Base-by-base conservation (phyloP, 495 filamentous ascomycete species). In the Lasiosphaeriaceae sp. region DNA sequence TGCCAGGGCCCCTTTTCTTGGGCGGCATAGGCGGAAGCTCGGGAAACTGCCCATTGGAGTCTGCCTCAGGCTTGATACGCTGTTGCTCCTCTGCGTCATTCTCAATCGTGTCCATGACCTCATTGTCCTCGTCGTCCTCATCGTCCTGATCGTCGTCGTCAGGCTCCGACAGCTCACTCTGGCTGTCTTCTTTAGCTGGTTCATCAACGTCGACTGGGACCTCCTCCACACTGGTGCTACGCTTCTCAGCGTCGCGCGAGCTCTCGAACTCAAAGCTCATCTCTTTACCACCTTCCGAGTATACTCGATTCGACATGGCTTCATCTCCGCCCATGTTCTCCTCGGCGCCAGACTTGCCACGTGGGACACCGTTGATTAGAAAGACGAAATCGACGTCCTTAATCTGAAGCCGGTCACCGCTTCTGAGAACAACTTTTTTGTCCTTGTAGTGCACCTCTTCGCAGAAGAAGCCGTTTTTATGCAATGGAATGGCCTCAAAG, bases 401-500 rank as follows among this genome's bases (percentile, higher is more conserved):
- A 64, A 96, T 89, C 64, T 90, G 86, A 35, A 96, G 85, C 17
- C 77, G 77, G 63, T 86, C 86, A 41, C 88, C 87, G 62, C 88
- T 88, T 49, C 84, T 79, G 49, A 96, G 72, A 9, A 83, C 80
- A 20, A 88, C 80, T 17, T 83, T 74, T 35, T 84, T 78, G 39
- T 86, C 83, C 16, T 78, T 75, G 62, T 86, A 78, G 69, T 84
- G 87, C 50, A 85, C 80, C 34, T 88, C 88, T 50, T 96, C 87
- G 47, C 90, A 83, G 58, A 93, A 96, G 31, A 89, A 86, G 29
- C 91, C 91, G 66, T 96, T 97, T 61, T 86, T 83, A 50, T 93
- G 91, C 63, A 93, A 74, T 3, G 95, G 84, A 39, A 87, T 78
- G 62, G 94, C 83, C 65, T 95, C 86, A 57, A 92, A 98, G 14